Evolutionary conservation across 306 rosid genomes (phyloP).

Genomic region (Potentilla sterilis): DNA sequence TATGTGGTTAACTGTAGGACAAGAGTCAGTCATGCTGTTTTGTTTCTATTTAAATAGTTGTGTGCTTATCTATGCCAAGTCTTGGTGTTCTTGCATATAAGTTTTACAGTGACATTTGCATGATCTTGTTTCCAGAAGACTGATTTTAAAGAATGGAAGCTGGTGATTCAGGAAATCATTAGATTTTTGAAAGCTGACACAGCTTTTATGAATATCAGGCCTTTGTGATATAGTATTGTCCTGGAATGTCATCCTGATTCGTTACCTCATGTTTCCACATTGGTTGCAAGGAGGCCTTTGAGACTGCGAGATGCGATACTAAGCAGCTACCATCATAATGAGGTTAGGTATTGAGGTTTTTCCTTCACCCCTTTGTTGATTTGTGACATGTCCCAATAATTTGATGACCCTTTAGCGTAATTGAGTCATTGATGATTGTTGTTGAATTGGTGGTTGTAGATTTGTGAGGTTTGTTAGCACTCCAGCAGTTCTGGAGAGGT

Average conservation of each 20-base stretch:
- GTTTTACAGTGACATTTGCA: slow-evolving; percentile 33
- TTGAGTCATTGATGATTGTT: background rate
- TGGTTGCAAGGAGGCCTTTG: slow-evolving; percentile 51
- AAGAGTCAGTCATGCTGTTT: background rate
- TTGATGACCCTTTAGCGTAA: background rate
- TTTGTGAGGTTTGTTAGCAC: slow-evolving; percentile 77
- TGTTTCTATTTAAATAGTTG: background rate
- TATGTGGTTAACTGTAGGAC: background rate
- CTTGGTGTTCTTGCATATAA: slow-evolving; percentile 24
- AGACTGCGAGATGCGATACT: slow-evolving; percentile 77
- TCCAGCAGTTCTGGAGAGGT: slow-evolving; percentile 67
- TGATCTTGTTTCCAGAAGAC: slow-evolving; percentile 58
- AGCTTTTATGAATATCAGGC: slow-evolving; percentile 77
- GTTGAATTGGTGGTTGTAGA: slow-evolving; percentile 23
- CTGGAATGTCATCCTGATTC: slow-evolving; percentile 83
- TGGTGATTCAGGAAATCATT: slow-evolving; percentile 83
- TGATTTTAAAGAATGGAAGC: slow-evolving; percentile 93
- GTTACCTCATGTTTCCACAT: slow-evolving; percentile 44
- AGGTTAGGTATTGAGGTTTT: slow-evolving; percentile 48
- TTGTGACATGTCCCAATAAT: background rate
- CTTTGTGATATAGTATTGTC: slow-evolving; percentile 76
- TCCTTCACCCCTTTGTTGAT: slow-evolving; percentile 20
- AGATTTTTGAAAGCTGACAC: slow-evolving; percentile 82
- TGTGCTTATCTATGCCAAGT: background rate
- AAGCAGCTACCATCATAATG: slow-evolving; percentile 82